Evolutionary conservation across 225 moss, liverwort and hornwort genomes (phyloP), one percentile per base, ranked within the genome.

Genomic region (Takakia lepidozioides): DNA sequence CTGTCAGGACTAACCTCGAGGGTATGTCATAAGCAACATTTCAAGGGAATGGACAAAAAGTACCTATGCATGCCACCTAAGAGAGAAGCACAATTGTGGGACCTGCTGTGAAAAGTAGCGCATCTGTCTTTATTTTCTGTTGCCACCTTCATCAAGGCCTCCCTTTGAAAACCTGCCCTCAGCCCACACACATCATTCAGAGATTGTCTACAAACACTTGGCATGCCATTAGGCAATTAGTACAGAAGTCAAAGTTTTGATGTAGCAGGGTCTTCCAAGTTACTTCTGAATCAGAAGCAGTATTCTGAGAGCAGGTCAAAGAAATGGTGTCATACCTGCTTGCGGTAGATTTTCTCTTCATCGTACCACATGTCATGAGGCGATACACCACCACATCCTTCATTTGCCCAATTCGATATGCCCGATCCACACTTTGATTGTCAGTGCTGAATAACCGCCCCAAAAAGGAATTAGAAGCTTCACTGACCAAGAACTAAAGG

Each of bases 361-460:
- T 91, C 74, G 98, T 98, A 48, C 91, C 90, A 43, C 87, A 90
- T 8, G 98, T 91, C 87, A 98, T 98, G 3, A 98, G 85, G 51
- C 98, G 98, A 64, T 98, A 98, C 38, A 98, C 85, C 26, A 84
- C 62, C 11, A 98, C 98, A 60, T 98, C 79, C 25, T 85, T 98
- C 58, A 77, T 84, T 55, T 98, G 98, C 30, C 98, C 98, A 39
- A 98, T 98, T 5, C 98, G 98, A 48, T 98, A 98, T 9, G 98
- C 98, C 36, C 98, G 80, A 68, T 98, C 98, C 14, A 98, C 98
- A 61, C 98, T 98, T 74, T 98, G 98, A 51, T 98, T 98, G 61
- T 98, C 98, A 58, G 75, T 78, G 48, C 95, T 98, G 65, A 46
- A 54, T 32, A 5, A 29, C 43, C 24, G 52, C 5, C n/a, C n/a